Percentiles rank a stretch among this genome's conserved stretches.
These are phyloP conservation scores for Ogataea hybrid DNA, from an alignment of 1,139 yeast genomes.

Conservation along the genomic window DNA sequence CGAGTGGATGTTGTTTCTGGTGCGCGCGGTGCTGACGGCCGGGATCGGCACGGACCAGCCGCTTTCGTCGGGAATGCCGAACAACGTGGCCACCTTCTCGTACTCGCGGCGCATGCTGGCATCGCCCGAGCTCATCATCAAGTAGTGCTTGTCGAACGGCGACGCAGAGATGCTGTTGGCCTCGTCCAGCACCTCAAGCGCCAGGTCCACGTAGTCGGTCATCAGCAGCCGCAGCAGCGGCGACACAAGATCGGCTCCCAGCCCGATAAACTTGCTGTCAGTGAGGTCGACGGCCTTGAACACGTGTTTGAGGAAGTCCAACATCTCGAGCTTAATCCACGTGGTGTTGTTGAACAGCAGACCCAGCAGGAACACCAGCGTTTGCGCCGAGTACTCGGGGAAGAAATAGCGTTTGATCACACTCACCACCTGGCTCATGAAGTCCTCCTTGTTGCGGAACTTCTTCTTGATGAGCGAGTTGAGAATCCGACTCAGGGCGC, in stretches of 20 bases:
- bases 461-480: constrained; percentile 73
- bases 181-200: constrained; percentile 86
- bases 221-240: constrained; percentile 80
- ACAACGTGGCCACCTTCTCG: constrained; percentile 83
- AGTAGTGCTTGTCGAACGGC: constrained; percentile 83
- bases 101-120: constrained; percentile 74
- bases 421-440: constrained; percentile 74
- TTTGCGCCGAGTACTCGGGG: constrained; percentile 72
- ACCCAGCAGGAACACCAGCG: constrained; percentile 73
- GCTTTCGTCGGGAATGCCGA: constrained; percentile 94
- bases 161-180: constrained; percentile 86
- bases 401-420: constrained; percentile 67
- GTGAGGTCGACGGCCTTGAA: constrained; percentile 77
- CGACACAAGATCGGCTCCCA: constrained; percentile 93
- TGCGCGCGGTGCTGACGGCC: constrained; percentile 79
- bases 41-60: constrained; percentile 99
- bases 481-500: constrained; percentile 68
- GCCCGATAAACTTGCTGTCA: constrained; percentile 77
- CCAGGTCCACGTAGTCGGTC: constrained; percentile 86
- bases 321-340: constrained; percentile 80
- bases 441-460: constrained; percentile 87
- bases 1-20: constrained; percentile 92
- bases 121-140: constrained; percentile 89
- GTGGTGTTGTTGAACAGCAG: constrained; percentile 69
- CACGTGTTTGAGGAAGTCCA: constrained; percentile 69